Evolutionary conservation across 140 eudicot genomes (phyloP).

Genomic region (Bidens hawaiensis): DNA sequence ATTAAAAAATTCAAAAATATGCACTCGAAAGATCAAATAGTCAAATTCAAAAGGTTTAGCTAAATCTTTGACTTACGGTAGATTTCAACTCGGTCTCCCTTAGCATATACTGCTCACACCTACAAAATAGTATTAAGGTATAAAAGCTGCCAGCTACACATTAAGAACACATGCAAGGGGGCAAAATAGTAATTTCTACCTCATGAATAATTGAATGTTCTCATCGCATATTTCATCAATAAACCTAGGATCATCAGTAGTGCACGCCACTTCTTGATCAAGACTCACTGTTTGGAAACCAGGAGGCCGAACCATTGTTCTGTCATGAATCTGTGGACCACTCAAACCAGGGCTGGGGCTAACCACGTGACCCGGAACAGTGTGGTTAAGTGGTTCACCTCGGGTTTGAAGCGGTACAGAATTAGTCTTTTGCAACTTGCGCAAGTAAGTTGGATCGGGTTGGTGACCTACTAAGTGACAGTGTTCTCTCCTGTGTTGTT

Average conservation of each 20-base stretch:
- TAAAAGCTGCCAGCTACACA: too few relatives aligned
- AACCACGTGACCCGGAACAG: constrained; percentile 23
- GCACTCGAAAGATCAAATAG: too few relatives aligned
- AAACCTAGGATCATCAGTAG: constrained; percentile 22
- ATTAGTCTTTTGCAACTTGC: constrained; percentile 27
- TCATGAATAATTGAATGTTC: constrained; percentile 67
- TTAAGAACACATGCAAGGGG: background rate
- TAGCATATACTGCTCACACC: constrained; percentile 63
- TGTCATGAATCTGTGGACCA: constrained; percentile 27
- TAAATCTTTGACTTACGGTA: constrained; percentile 37
- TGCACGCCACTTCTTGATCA: constrained; percentile 34
- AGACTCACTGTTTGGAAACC: constrained; percentile 43
- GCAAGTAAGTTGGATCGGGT: constrained; percentile 27
- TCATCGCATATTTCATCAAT: constrained; percentile 73
- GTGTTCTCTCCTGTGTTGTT: constrained; percentile 56
- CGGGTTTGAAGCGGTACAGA: constrained; percentile 25
- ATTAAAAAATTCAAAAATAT: background rate
- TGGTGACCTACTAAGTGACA: constrained; percentile 63
- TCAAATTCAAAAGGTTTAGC: too few relatives aligned
- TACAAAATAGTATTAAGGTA: too few relatives aligned
- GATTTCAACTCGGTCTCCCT: constrained; percentile 51
- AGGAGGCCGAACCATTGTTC: constrained; percentile 31
- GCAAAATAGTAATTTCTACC: constrained; percentile 34
- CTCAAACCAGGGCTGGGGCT: constrained; percentile 27
- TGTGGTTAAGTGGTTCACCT: constrained; percentile 20